Conservation (phyloP, 805 yeast species). For the Wickerhamomyces sydowiorum region DNA sequence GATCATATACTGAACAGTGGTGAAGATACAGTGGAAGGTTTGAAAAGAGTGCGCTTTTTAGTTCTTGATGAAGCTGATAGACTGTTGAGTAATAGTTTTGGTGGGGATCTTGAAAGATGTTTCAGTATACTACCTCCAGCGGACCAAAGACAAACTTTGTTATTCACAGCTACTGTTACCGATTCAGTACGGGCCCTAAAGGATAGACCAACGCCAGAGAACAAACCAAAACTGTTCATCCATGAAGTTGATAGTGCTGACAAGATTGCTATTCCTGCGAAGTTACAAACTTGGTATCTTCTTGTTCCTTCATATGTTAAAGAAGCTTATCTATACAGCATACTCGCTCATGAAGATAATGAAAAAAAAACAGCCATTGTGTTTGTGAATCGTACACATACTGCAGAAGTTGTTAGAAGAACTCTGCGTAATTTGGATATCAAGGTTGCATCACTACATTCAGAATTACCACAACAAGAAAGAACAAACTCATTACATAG, state of each 20-base stretch:
- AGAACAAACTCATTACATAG: constrained; percentile 88
- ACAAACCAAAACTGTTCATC: constrained; percentile 51
- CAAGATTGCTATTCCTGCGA: constrained; percentile 74
- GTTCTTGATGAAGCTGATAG: constrained; percentile 97
- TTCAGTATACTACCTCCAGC: constrained; percentile 67
- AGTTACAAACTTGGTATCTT: constrained; percentile 58
- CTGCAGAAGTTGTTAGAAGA: constrained; percentile 84
- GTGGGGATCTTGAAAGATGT: constrained; percentile 70
- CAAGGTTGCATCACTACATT: constrained; percentile 84
- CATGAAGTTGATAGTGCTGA: constrained; percentile 75
- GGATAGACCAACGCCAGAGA: constrained; percentile 50
- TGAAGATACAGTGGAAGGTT: constrained; percentile 76
- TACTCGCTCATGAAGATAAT: constrained; percentile 59
- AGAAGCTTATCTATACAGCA: constrained; percentile 76
- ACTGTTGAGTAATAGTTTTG: constrained; percentile 75
- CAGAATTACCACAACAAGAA: constrained; percentile 91
- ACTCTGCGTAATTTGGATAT: constrained; percentile 68
- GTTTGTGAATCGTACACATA: constrained; percentile 84
- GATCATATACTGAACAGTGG: constrained; percentile 87
- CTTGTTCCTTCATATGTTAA: constrained; percentile 84
- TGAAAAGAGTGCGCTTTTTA: constrained; percentile 70
- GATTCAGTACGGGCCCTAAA: constrained; percentile 82
- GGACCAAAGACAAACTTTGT: constrained; percentile 71
- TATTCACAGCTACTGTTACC: constrained; percentile 95
- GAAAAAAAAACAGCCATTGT: constrained; percentile 69